Evolutionary conservation across 805 yeast species (phyloP).

Genomic region (Wickerhamomyces rabaulensis): DNA sequence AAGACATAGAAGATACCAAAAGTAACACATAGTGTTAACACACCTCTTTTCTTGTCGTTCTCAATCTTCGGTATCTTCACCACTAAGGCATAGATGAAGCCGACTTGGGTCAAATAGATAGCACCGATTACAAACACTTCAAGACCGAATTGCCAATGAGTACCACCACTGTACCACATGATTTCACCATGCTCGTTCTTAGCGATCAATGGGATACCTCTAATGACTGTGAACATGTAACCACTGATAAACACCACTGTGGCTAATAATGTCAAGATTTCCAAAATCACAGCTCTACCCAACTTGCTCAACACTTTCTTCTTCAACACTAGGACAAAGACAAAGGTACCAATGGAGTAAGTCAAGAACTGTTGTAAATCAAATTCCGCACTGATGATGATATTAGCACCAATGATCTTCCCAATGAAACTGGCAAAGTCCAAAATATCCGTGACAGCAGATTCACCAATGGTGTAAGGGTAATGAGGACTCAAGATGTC

Average conservation of each 20-base stretch:
- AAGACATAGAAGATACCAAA: slow-evolving; percentile 16
- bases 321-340: slow-evolving; percentile 41
- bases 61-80: slow-evolving; percentile 27
- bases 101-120: slow-evolving; percentile 44
- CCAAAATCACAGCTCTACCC: slow-evolving; percentile 21
- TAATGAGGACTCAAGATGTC: slow-evolving; percentile 29
- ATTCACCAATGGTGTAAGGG: slow-evolving; percentile 28
- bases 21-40: slow-evolving; percentile 5
- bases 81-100: slow-evolving; percentile 35
- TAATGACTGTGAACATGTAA: slow-evolving; percentile 55
- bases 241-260: slow-evolving; percentile 53
- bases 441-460: slow-evolving; percentile 31
- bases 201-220: slow-evolving; percentile 59
- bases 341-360: slow-evolving; percentile 43
- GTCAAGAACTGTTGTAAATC: slow-evolving; percentile 36
- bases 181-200: slow-evolving; percentile 44
- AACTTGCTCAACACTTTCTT: slow-evolving; percentile 36
- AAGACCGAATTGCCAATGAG: slow-evolving; percentile 63
- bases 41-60: slow-evolving; percentile 8
- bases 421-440: slow-evolving; percentile 53
- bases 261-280: slow-evolving; percentile 31
- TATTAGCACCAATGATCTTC: slow-evolving; percentile 36
- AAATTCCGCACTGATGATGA: slow-evolving; percentile 39
- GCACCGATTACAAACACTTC: slow-evolving; percentile 52
- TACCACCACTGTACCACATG: slow-evolving; percentile 59